Percentiles rank a stretch among this genome's conserved stretches.
Evolutionary conservation across 176 grass and related monocot species (phyloP).

Genomic region (Hsuehochloa calcarea): DNA sequence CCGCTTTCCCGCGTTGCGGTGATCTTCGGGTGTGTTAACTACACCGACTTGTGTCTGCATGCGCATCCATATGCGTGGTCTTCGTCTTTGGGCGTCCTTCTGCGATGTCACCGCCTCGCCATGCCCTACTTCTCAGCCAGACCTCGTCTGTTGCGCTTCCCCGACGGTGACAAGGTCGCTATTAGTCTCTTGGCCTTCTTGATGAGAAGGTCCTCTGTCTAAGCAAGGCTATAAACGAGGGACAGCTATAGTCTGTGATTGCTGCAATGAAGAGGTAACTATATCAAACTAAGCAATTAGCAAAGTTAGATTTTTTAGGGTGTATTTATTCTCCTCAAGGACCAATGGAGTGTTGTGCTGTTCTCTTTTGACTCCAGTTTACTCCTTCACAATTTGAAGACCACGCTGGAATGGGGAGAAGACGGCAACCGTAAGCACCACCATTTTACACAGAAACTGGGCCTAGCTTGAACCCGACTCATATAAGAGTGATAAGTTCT

Average conservation of each 20-base stretch:
- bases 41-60: too few relatives aligned
- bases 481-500: slow-evolving; percentile 5
- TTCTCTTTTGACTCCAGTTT: slow-evolving; percentile 49
- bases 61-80: too few relatives aligned
- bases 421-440: slow-evolving; percentile 69
- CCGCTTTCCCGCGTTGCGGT: too few relatives aligned
- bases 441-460: slow-evolving; percentile 12
- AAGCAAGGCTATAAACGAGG: slow-evolving; percentile 66
- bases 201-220: too few relatives aligned
- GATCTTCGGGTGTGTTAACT: too few relatives aligned
- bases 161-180: too few relatives aligned
- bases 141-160: too few relatives aligned
- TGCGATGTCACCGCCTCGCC: too few relatives aligned
- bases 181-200: too few relatives aligned
- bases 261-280: slow-evolving; percentile 42
- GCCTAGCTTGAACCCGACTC: neutral
- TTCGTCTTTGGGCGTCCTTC: too few relatives aligned
- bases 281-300: slow-evolving; percentile 30
- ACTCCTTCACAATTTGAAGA: slow-evolving; percentile 84
- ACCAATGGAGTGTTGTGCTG: slow-evolving; percentile 17
- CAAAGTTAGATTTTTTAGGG: neutral
- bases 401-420: slow-evolving; percentile 65
- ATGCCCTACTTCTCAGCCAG: too few relatives aligned
- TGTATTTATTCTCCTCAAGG: slow-evolving; percentile 28
- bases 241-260: slow-evolving; percentile 35